These are phyloP conservation scores for Pythium aristosporum DNA, from an alignment of 352 stramenopile species.

Conservation along the genomic window DNA sequence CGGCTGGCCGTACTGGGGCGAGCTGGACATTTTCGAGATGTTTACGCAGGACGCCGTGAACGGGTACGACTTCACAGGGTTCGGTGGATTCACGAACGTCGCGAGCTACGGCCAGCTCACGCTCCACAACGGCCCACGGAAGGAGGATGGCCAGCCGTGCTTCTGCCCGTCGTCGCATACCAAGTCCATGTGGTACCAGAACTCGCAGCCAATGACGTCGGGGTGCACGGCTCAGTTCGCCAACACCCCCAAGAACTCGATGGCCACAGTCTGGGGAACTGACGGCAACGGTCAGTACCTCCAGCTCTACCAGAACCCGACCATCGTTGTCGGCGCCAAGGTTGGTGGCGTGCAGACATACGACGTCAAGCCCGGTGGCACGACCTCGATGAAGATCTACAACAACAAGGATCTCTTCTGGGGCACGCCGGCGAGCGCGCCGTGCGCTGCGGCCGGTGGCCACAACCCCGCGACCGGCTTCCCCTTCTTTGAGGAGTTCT, in stretches of 20 bases:
- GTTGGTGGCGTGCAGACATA: slow-evolving; percentile 56
- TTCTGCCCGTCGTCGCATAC: slow-evolving; percentile 49
- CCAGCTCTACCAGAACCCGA: slow-evolving; percentile 71
- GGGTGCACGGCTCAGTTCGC: slow-evolving; percentile 69
- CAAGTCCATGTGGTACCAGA: slow-evolving; percentile 58
- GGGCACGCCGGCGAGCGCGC: slow-evolving; percentile 40
- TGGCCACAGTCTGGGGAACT: slow-evolving; percentile 62
- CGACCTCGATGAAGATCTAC: slow-evolving; percentile 68
- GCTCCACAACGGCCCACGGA: slow-evolving; percentile 64
- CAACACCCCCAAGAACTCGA: slow-evolving; percentile 55
- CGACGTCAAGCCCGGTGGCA: slow-evolving; percentile 49
- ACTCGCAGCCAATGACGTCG: slow-evolving; percentile 58
- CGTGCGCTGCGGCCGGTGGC: slow-evolving; percentile 48
- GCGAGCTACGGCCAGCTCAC: slow-evolving; percentile 69
- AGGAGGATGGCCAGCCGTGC: slow-evolving; percentile 41
- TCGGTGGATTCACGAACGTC: slow-evolving; percentile 34
- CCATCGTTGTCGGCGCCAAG: slow-evolving; percentile 57
- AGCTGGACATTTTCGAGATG: slow-evolving; percentile 85
- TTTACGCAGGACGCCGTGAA: slow-evolving; percentile 64
- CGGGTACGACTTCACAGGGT: slow-evolving; percentile 55
- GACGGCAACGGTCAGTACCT: slow-evolving; percentile 67
- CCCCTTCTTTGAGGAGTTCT: slow-evolving; percentile 79
- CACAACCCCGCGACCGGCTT: slow-evolving; percentile 66
- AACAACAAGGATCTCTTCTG: slow-evolving; percentile 76
- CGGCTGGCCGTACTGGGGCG: slow-evolving; percentile 73